These are phyloP conservation scores for Diaporthe sp. DNA, from an alignment of 2,329 filamentous ascomycete genomes.

Conservation along the genomic window DNA sequence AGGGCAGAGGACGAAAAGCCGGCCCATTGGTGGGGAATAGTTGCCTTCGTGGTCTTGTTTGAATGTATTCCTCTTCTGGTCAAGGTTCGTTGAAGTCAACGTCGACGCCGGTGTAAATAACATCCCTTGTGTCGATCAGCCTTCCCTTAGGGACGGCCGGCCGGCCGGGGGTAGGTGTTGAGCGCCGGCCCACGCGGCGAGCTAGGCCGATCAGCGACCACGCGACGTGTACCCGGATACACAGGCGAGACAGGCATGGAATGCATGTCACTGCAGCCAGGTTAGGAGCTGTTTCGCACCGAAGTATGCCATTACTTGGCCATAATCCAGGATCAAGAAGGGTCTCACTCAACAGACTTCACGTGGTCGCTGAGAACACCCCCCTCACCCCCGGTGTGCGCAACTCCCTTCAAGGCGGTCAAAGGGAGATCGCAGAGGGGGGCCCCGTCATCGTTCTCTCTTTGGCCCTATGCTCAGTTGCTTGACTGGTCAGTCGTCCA, in stretches of 20 bases:
- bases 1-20: not conserved
- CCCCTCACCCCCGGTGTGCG: too few relatives aligned
- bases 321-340: not conserved
- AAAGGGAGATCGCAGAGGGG: not conserved
- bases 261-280: constrained; percentile 1
- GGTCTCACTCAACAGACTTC: not conserved
- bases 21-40: not conserved
- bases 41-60: not conserved
- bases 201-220: constrained; percentile 3
- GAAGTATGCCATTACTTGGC: not conserved
- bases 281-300: not conserved
- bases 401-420: not conserved
- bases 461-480: not conserved
- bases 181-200: not conserved
- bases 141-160: not conserved
- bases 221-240: not conserved
- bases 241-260: not conserved
- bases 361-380: too few relatives aligned
- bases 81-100: not conserved
- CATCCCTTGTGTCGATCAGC: not conserved
- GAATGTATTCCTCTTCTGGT: not conserved
- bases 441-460: not conserved
- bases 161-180: not conserved
- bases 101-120: not conserved
- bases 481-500: not conserved